phyloP scores from a whole-genome alignment of 2,329 filamentous ascomycete species.

The Domatiomyces catenatus region DNA sequence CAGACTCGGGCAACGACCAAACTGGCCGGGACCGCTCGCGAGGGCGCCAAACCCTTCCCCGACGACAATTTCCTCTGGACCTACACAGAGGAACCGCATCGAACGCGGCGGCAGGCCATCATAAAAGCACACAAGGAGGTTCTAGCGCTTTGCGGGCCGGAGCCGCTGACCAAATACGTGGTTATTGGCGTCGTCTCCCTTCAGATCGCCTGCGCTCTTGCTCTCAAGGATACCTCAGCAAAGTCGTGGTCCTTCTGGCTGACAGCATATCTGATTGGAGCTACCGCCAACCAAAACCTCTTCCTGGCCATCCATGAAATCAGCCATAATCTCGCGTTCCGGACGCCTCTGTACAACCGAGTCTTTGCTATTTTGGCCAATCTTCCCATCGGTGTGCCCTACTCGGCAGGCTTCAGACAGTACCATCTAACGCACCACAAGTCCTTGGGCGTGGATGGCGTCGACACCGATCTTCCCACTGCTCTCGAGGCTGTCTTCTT shows the following conservation, averaged over 20 bases:
- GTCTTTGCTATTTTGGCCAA: conserved; percentile 87
- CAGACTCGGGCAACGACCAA: not conserved
- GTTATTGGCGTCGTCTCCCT: conserved; percentile 70
- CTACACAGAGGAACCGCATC: conserved; percentile 94
- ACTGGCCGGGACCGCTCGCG: conserved; percentile 1
- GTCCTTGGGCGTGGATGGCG: conserved; percentile 85
- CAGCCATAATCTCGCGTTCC: conserved; percentile 91
- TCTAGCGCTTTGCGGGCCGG: conserved; percentile 89
- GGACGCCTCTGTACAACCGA: conserved; percentile 62
- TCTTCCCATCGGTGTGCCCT: conserved; percentile 85
- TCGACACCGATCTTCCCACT: conserved; percentile 92
- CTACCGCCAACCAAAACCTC: conserved; percentile 93
- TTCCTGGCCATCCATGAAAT: conserved; percentile 99
- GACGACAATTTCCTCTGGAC: conserved; percentile 84
- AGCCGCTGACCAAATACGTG: conserved; percentile 88
- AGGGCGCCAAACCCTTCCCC: not conserved
- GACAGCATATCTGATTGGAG: conserved; percentile 79
- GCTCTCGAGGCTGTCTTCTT: conserved; percentile 81
- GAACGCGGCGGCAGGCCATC: conserved; percentile 76
- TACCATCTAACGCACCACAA: conserved; percentile 99
- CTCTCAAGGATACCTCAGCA: conserved; percentile 61
- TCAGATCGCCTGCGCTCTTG: conserved; percentile 62
- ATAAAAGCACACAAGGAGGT: conserved; percentile 98
- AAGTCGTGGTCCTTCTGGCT: conserved; percentile 73
- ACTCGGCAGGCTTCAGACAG: conserved; percentile 88